phyloP scores from a whole-genome alignment of 768 basidiomycete genomes.

The Boletus vermiculosoides region DNA sequence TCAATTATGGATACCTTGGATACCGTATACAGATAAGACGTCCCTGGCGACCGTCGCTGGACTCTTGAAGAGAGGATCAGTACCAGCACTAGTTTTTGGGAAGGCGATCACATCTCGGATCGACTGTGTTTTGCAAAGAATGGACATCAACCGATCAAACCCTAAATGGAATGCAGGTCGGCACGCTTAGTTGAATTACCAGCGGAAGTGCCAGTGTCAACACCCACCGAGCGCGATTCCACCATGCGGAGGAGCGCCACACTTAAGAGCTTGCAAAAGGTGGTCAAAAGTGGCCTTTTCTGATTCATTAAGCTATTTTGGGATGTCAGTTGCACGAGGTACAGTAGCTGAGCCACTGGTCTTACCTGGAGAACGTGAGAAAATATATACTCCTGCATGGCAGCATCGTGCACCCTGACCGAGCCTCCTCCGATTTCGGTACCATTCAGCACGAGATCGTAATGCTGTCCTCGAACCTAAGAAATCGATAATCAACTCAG shows the following conservation, averaged over 20 bases:
- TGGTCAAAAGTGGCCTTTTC: conserved; percentile 81
- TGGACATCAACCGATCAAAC: conserved; percentile 90
- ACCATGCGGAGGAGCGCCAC: conserved; percentile 94
- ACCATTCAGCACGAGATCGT: conserved; percentile 93
- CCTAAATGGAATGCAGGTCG: conserved; percentile 45
- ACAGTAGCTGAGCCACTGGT: conserved; percentile 1
- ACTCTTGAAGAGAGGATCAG: conserved; percentile 87
- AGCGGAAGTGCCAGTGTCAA: conserved; percentile 4
- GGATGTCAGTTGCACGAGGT: conserved; percentile 12
- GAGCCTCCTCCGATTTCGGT: conserved; percentile 93
- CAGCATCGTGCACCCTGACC: conserved; percentile 86
- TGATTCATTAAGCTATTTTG: conserved; percentile 61
- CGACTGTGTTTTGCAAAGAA: conserved; percentile 81
- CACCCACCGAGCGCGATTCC: conserved; percentile 85
- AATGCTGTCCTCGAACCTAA: conserved; percentile 92
- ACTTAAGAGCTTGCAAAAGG: conserved; percentile 80
- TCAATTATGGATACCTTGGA: conserved; percentile 37
- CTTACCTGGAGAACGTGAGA: conserved; percentile 72
- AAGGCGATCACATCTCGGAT: conserved; percentile 97
- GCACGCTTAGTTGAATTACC: conserved; percentile 3
- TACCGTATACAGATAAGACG: conserved; percentile 63
- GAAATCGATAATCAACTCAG: conserved; percentile 2
- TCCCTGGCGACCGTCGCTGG: conserved; percentile 59
- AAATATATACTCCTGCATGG: conserved; percentile 84
- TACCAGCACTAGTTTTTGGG: conserved; percentile 83